These are phyloP conservation scores for Xylariaceae sp. DNA, from an alignment of 2,329 filamentous ascomycete genomes.

Conservation along the genomic window DNA sequence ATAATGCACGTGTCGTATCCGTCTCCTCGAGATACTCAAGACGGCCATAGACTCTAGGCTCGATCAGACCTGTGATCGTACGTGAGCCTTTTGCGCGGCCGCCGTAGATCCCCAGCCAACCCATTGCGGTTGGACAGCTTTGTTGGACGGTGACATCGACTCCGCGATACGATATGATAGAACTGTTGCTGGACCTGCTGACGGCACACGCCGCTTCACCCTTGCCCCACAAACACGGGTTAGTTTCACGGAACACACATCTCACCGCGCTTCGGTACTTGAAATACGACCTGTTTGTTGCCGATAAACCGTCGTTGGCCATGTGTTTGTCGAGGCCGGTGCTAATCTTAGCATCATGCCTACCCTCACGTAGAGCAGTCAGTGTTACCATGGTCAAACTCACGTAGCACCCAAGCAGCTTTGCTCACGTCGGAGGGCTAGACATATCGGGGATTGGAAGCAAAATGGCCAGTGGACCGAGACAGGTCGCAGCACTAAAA, in stretches of 20 bases:
- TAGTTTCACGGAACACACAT: neutral
- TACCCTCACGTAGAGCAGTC: slow-evolving; percentile 8
- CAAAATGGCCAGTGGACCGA: slow-evolving; percentile 1
- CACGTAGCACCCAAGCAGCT: slow-evolving; percentile 9
- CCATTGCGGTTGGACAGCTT: neutral
- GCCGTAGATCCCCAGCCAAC: neutral
- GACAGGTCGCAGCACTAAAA: too few species aligned
- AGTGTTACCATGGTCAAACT: slow-evolving; percentile 10
- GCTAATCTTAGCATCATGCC: slow-evolving; percentile 9
- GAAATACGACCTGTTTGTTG: slow-evolving; percentile 3
- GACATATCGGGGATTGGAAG: slow-evolving; percentile 4
- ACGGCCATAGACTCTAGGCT: slow-evolving; percentile 8
- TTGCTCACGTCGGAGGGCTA: slow-evolving; percentile 17
- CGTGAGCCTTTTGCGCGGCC: slow-evolving; percentile 4
- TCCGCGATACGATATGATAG: neutral
- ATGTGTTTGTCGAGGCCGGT: slow-evolving; percentile 13
- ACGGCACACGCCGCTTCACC: neutral
- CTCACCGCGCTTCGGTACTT: neutral
- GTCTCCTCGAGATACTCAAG: slow-evolving; percentile 8
- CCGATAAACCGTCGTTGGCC: slow-evolving; percentile 1
- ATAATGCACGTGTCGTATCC: slow-evolving; percentile 3
- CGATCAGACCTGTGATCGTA: slow-evolving; percentile 1
- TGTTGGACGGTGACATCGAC: neutral
- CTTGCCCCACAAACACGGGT: neutral
- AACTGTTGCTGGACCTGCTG: neutral